Evolutionary conservation across 1,284 basidiomycete genomes (phyloP), one percentile per base, ranked within the genome.

Genomic region (Ceratobasidium papillatum): DNA sequence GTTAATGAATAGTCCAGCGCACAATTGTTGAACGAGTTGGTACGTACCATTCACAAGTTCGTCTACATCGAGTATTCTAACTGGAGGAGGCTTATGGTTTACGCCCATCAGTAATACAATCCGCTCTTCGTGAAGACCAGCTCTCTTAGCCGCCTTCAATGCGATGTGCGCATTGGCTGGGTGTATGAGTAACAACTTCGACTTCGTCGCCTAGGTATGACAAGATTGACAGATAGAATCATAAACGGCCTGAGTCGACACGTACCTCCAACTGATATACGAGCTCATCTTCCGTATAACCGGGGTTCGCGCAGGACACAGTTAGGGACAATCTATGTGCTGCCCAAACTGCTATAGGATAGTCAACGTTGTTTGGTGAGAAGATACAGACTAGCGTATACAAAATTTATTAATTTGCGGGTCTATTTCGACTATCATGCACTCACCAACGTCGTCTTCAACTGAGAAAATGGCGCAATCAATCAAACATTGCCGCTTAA

Each of bases 311-410:
- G 22, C 85, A 76, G 19, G 59, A 74, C 17, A 74, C 71, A 3
- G 38, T 54, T 17, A 74, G 47, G 3, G 71, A 74, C 11, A 94
- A 81, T 52, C 87, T 86, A 77, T 94, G 92, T 0, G 85, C 82
- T 0, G 92, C 94, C 93, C 94, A 95, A 12, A 94, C 83, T 1
- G 84, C 84, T 9, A 89, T 84, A 0, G 89, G 87, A 77, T 93
- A 95, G 80, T 94, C 93, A 91, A 76, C 32, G 36, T 74, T 74
- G 25, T 74, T 74, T 30, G 71, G 71, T 14, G 71, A 74, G 38
- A 54, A 74, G 17, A 74, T 19, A 27, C 71, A 74, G 41, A 64
- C 71, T 74, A 32, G 11, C 51, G 0, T 3, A 22, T 7, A 54
- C 34, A 17, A 4, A 11, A 25, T 34, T 38, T 43, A 52, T 17